Evolutionary conservation across 768 basidiomycete genomes (phyloP).

Genomic region (Amanita pseudoporphyria): DNA sequence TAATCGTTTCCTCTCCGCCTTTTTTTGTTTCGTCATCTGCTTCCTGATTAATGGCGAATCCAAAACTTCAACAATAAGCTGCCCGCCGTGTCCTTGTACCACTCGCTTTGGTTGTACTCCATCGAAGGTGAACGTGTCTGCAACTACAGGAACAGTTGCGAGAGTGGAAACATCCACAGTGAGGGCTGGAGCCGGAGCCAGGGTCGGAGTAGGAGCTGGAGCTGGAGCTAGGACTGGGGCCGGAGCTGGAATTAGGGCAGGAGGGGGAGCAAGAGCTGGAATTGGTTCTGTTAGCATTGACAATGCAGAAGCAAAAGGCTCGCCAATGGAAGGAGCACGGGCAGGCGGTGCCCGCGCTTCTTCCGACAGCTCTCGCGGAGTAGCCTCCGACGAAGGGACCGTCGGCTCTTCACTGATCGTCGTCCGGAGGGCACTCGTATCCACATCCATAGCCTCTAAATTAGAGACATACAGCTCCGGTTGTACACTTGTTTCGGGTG

Average conservation of each 20-base stretch:
- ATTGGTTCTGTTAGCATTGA: not conserved
- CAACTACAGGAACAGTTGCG: not conserved
- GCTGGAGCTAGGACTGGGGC: not conserved
- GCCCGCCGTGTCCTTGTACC: constrained; percentile 29
- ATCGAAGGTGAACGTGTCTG: constrained; percentile 11
- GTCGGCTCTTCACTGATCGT: constrained; percentile 6
- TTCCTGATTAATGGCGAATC: constrained; percentile 63
- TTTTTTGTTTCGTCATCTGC: constrained; percentile 41
- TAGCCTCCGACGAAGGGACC: not conserved
- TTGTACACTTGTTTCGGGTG: constrained; percentile 7
- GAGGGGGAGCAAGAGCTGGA: not conserved
- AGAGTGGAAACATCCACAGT: not conserved
- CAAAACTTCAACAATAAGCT: constrained; percentile 58
- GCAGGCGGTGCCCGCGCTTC: not conserved
- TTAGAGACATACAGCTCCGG: constrained; percentile 9
- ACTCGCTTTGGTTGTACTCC: constrained; percentile 15
- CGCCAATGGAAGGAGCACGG: not conserved
- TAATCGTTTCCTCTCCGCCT: constrained; percentile 25
- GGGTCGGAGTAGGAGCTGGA: not conserved
- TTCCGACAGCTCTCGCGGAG: not conserved
- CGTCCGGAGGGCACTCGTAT: constrained; percentile 7
- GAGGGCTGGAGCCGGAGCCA: not conserved
- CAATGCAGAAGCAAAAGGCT: not conserved
- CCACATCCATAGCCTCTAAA: constrained; percentile 6
- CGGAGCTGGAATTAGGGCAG: not conserved